phyloP scores from a whole-genome alignment of 495 filamentous ascomycete genomes.

The Lasiosphaeria hispida region DNA sequence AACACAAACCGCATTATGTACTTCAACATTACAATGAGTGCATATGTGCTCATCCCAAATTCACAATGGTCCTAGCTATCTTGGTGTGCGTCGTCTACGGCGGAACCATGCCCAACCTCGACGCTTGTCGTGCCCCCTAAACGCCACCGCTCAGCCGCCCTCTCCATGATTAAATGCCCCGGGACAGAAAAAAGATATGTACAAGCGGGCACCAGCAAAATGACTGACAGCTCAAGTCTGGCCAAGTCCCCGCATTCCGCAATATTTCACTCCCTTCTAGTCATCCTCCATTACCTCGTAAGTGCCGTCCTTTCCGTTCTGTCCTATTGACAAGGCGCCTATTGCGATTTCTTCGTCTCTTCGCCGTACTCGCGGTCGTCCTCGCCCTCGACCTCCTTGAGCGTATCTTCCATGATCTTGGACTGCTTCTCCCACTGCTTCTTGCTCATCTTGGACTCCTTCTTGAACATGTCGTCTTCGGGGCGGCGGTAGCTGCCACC shows the following conservation, averaged over 20 bases:
- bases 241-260: neutral
- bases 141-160: neutral
- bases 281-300: conserved; percentile 20
- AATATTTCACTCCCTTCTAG: neutral
- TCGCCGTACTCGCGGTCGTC: conserved; percentile 73
- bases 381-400: conserved; percentile 80
- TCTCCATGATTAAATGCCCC: neutral
- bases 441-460: conserved; percentile 84
- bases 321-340: neutral
- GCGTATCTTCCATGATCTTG: conserved; percentile 81
- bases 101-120: too few relatives aligned
- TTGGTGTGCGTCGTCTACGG: too few relatives aligned
- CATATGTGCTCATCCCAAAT: neutral
- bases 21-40: too few relatives aligned
- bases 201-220: neutral
- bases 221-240: neutral
- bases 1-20: too few relatives aligned
- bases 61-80: too few relatives aligned
- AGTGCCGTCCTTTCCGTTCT: neutral
- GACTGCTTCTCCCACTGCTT: conserved; percentile 77
- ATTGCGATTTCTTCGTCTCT: conserved; percentile 50
- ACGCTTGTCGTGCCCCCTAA: neutral
- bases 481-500: conserved; percentile 87
- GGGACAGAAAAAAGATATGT: conserved; percentile 2
- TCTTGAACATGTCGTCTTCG: conserved; percentile 80